phyloP scores from a whole-genome alignment of 495 filamentous ascomycete genomes.

The Neurospora tetrasperma region DNA sequence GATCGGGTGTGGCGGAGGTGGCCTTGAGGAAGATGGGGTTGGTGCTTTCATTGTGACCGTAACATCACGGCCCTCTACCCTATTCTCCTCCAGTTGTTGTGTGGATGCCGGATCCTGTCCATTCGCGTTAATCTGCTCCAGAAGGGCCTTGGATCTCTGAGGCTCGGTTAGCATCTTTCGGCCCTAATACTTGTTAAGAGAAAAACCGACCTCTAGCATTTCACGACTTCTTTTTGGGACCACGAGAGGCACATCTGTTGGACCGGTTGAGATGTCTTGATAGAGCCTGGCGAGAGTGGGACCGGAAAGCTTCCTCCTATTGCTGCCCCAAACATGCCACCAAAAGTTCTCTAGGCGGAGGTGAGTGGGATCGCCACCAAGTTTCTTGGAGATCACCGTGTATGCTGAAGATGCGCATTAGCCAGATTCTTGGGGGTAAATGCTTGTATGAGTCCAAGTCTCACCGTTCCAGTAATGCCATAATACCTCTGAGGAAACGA shows the following conservation, averaged over 20 bases:
- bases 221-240: slow-evolving; percentile 35
- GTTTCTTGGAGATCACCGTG: slow-evolving; percentile 38
- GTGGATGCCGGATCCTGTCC: not conserved
- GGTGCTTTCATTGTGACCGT: slow-evolving; percentile 13
- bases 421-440: not conserved
- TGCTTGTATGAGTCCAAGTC: slow-evolving; percentile 7
- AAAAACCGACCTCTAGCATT: slow-evolving; percentile 26
- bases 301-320: slow-evolving; percentile 34
- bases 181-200: not conserved
- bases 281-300: slow-evolving; percentile 37
- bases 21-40: slow-evolving; percentile 21
- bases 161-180: not conserved
- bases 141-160: not conserved
- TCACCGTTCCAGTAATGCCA: slow-evolving; percentile 41
- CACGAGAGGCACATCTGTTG: slow-evolving; percentile 37
- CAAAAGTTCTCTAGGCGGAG: slow-evolving; percentile 46
- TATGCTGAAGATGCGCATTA: slow-evolving; percentile 31
- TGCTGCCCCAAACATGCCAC: slow-evolving; percentile 47
- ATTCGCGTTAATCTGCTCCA: slow-evolving; percentile 6
- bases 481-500: slow-evolving; percentile 38
- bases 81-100: slow-evolving; percentile 4
- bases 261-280: slow-evolving; percentile 37
- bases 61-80: not conserved
- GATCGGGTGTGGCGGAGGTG: slow-evolving; percentile 37
- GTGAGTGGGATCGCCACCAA: slow-evolving; percentile 39